These are phyloP conservation scores for Sarocladium brachiariae DNA, from an alignment of 2,329 filamentous ascomycete species.

Conservation along the genomic window DNA sequence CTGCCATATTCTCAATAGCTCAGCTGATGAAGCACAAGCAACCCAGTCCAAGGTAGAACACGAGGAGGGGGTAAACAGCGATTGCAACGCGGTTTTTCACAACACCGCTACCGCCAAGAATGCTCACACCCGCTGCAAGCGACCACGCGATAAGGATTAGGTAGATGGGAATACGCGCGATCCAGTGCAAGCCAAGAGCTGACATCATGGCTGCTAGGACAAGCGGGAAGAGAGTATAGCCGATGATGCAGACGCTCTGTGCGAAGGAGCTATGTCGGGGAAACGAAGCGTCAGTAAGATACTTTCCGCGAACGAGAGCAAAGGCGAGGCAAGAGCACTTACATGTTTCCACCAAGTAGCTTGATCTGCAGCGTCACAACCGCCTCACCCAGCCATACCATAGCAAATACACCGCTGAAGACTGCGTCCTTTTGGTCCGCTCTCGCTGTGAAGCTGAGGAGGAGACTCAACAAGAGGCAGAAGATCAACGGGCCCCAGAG, in stretches of 20 bases:
- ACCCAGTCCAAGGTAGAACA: slow-evolving; percentile 89
- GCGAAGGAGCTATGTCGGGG: slow-evolving; percentile 71
- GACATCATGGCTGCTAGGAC: slow-evolving; percentile 89
- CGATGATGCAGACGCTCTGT: slow-evolving; percentile 95
- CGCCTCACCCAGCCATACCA: slow-evolving; percentile 94
- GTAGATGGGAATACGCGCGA: slow-evolving; percentile 86
- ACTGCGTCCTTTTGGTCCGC: slow-evolving; percentile 78
- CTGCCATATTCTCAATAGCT: slow-evolving; percentile 1
- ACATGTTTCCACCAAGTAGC: slow-evolving; percentile 94
- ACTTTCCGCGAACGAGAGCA: background rate
- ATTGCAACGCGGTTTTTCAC: slow-evolving; percentile 90
- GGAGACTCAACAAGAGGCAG: slow-evolving; percentile 78
- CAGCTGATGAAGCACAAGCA: slow-evolving; percentile 96
- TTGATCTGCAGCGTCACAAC: slow-evolving; percentile 98
- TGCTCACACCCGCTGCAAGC: slow-evolving; percentile 89
- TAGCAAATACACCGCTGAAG: slow-evolving; percentile 93
- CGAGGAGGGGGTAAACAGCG: slow-evolving; percentile 88
- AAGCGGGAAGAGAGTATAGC: slow-evolving; percentile 94
- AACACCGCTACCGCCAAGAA: slow-evolving; percentile 89
- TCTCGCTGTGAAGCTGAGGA: slow-evolving; percentile 76
- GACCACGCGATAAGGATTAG: slow-evolving; percentile 86
- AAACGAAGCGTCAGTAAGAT: slow-evolving; percentile 16
- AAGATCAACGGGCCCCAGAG: slow-evolving; percentile 96
- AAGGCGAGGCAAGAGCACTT: slow-evolving; percentile 33
- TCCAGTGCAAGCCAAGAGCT: slow-evolving; percentile 69